Conservation (phyloP, 2,329 filamentous ascomycete genomes). For the Xylaria sp. region DNA sequence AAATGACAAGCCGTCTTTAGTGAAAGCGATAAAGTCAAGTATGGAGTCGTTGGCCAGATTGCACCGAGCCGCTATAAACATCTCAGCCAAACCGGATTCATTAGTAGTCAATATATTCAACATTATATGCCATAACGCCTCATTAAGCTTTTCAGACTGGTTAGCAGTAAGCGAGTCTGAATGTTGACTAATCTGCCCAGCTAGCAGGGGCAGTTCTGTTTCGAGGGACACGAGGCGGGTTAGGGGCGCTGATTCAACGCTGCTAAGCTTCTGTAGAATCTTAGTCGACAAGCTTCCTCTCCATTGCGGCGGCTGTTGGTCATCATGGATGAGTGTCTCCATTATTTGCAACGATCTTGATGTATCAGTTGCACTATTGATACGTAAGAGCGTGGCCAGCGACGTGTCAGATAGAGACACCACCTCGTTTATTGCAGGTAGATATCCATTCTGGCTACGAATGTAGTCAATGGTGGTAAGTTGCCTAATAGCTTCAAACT, state of each 20-base stretch:
- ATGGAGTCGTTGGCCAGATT: conserved; percentile 33
- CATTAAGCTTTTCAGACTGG: conserved; percentile 61
- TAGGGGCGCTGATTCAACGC: conserved; percentile 64
- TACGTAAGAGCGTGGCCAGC: conserved; percentile 57
- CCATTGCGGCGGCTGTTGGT: conserved; percentile 48
- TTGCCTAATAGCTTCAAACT: conserved; percentile 70
- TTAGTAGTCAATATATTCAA: conserved; percentile 56
- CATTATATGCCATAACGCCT: conserved; percentile 60
- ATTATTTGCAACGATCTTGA: conserved; percentile 59
- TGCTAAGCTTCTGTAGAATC: conserved; percentile 66
- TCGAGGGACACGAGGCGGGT: conserved; percentile 72
- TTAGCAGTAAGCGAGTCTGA: conserved; percentile 62
- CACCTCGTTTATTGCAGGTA: conserved; percentile 52
- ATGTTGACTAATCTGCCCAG: conserved; percentile 63
- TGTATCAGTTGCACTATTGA: conserved; percentile 53
- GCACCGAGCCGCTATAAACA: conserved; percentile 46
- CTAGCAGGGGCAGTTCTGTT: conserved; percentile 71
- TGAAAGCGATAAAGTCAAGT: conserved; percentile 39
- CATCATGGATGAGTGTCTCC: conserved; percentile 57
- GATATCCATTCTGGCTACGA: conserved; percentile 40
- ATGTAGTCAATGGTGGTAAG: conserved; percentile 57
- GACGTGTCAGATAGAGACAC: conserved; percentile 61
- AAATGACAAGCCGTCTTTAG: conserved; percentile 44
- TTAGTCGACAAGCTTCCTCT: conserved; percentile 60
- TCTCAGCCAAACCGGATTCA: conserved; percentile 49